Percentiles rank a stretch among this genome's conserved stretches.
Conservation (phyloP, 2,329 filamentous ascomycete genomes). For the Ophiosphaerella narmari region DNA sequence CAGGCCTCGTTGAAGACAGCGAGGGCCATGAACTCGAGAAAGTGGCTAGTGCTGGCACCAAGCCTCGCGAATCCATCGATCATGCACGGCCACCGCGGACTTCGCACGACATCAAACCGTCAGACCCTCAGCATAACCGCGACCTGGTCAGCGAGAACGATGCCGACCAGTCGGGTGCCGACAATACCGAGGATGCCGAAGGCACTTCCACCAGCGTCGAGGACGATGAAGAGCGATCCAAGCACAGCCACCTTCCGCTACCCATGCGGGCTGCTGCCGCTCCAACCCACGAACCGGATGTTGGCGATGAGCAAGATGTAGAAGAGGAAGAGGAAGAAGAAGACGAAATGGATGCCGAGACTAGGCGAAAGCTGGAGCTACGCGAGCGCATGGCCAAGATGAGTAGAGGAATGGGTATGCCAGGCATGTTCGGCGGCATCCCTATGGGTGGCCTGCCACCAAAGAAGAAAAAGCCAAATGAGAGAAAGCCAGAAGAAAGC, state of each 20-base stretch:
- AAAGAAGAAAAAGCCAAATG: conserved; percentile 56
- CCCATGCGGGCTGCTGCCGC: conserved; percentile 43
- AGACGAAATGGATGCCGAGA: conserved; percentile 85
- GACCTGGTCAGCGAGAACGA: conserved; percentile 67
- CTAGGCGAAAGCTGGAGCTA: conserved; percentile 82
- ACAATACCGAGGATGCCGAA: conserved; percentile 65
- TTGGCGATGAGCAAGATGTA: conserved; percentile 57
- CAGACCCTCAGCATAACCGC: conserved; percentile 48
- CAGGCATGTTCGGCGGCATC: conserved; percentile 82
- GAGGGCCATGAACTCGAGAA: conserved; percentile 46
- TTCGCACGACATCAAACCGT: conserved; percentile 46
- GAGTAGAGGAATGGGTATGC: conserved; percentile 96
- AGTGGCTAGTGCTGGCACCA: conserved; percentile 39
- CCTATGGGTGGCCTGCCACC: conserved; percentile 59
- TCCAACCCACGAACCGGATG: conserved; percentile 50
- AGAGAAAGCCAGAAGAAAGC: conserved; percentile 44
- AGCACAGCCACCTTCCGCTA: conserved; percentile 20
- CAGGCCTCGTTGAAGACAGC: conserved; percentile 33
- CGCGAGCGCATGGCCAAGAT: conserved; percentile 97
- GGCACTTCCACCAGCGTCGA: conserved; percentile 72
- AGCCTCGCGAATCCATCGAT: conserved; percentile 47
- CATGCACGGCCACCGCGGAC: conserved; percentile 45
- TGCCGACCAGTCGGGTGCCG: conserved; percentile 67
- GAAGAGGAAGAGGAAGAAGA: conserved; percentile 67
- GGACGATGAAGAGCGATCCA: conserved; percentile 67